Base-by-base conservation (phyloP, 202 grass and related monocot species). In the Brachypodium distachyon region DNA sequence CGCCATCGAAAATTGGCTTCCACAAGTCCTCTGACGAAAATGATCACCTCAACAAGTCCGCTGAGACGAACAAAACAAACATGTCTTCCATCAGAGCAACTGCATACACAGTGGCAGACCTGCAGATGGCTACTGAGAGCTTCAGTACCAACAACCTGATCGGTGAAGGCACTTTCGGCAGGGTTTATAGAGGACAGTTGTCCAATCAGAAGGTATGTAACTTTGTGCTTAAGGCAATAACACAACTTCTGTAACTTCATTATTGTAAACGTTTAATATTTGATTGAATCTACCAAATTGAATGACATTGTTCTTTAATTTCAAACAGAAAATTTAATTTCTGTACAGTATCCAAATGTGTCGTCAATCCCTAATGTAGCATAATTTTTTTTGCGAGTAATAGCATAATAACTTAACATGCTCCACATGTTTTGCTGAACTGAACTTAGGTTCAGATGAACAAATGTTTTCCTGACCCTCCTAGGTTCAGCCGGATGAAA, bases 111-210 rank as follows among this genome's bases (percentile, higher is more conserved):
- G 86, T 97, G 23, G 91, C 91, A 62, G 94, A 97, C 61, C 63
- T 97, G 67, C 94, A 97, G 67, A 72, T 92, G 77, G 94, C 91
- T 53, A 97, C 94, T 0, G 69, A 84, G 37, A 93, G 91, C 78
- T 97, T 97, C 81, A 93, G 78, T 58, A 70, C 72, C 31, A 76
- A 93, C 73, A 97, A 84, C 83, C 82, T 93, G 51, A 41, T 97
- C 26, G 86, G 91, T 69, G 94, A 97, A 81, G 94, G 88, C 5
- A 83, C 86, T 29, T 91, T 88, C 39, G 88, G 91, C 9, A 67
- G 82, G 55, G 84, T 89, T 77, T 97, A 90, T 41, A 93, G 53
- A 78, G 94, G 82, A 7, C 59, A 84, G 37, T 77, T 97, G 22
- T 62, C 81, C 54, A 81, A 91, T 78, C 78, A 84, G 13, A 93